Conservation (phyloP, 768 basidiomycete species). For the Phlebiopsis flavidoalba region DNA sequence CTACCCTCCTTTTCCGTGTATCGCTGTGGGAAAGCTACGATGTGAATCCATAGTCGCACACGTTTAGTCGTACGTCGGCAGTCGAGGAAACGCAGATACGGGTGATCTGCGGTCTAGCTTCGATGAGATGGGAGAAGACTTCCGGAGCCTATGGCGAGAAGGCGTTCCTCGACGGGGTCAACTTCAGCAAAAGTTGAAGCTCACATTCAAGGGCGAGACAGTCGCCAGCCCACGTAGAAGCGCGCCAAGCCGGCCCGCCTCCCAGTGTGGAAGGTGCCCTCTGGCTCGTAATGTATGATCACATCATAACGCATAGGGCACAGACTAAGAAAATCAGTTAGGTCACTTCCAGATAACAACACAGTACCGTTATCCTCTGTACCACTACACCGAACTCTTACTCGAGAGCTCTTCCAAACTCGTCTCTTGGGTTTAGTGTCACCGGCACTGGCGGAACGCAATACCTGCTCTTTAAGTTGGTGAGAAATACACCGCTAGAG, state of each 20-base stretch:
- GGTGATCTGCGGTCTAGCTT: not conserved
- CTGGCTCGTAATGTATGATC: too few species aligned
- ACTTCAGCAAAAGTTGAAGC: constrained; percentile 3
- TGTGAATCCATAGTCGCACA: constrained; percentile 19
- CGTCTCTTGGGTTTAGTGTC: constrained; percentile 18
- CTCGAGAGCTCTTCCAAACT: constrained; percentile 11
- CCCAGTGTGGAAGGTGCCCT: not conserved
- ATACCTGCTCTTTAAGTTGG: constrained; percentile 18
- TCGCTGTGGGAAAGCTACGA: constrained; percentile 14
- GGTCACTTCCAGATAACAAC: constrained; percentile 3
- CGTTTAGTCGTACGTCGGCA: constrained; percentile 8
- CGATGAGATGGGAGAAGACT: not conserved
- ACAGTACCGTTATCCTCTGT: constrained; percentile 5
- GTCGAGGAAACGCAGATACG: constrained; percentile 9
- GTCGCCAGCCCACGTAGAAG: constrained; percentile 10
- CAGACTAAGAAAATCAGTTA: too few species aligned
- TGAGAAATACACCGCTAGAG: not conserved
- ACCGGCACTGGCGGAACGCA: constrained; percentile 15
- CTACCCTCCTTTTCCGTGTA: constrained; percentile 16
- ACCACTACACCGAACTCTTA: constrained; percentile 16
- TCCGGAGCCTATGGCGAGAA: not conserved
- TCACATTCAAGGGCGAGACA: constrained; percentile 7
- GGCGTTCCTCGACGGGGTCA: not conserved
- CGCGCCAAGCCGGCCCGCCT: not conserved
- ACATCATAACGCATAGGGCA: too few species aligned